Evolutionary conservation across 441 rosid genomes (phyloP), one percentile per base, ranked within the genome.

Genomic region (Bocquillonia castaneifolia): DNA sequence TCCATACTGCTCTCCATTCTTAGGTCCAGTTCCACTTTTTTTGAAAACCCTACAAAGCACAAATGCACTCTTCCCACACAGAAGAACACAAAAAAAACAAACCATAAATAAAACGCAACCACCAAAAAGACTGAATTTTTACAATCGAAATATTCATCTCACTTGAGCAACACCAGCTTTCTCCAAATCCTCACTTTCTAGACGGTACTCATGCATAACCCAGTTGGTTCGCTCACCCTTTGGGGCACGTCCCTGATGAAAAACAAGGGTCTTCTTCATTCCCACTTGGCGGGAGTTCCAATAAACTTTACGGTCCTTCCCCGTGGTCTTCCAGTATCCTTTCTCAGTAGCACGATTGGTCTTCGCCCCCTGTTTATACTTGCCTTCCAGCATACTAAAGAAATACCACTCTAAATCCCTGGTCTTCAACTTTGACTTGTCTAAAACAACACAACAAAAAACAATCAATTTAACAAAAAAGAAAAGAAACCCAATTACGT

Each of bases 141-240:
- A 48, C 32, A 58, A 56, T 23, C 58, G 25, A 29, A 15, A 6
- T 56, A 22, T 45, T 23, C 63, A 55, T 59, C 91, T 85, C 80
- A 94, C 99, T 68, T 83, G 94, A 9, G 77, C 71, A 63, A 84
- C 68, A 64, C 89, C 92, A 48, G 78, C 78, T 78, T 80, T 86
- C 78, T 72, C 81, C 76, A 94, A 57, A 50, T 88, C 87, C 68
- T 91, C 90, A 54, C 90, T 98, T 26, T 80, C 70, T 31, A 94
- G 88, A 6, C 97, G 84, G 74, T 94, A 94, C 83, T 94, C 99
- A 3, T 94, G 99, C 99, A 94, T 94, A 45, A 94, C 99, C 99
- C 99, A 94, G 66, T 91, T 92, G 14, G 87, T 72, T 17, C 99
- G 86, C 73, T 83, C 81, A 47, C 97, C 97, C 63, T 82, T 88